Evolutionary conservation across 768 basidiomycete genomes (phyloP).

Genomic region (Hysterangium stoloniferum): DNA sequence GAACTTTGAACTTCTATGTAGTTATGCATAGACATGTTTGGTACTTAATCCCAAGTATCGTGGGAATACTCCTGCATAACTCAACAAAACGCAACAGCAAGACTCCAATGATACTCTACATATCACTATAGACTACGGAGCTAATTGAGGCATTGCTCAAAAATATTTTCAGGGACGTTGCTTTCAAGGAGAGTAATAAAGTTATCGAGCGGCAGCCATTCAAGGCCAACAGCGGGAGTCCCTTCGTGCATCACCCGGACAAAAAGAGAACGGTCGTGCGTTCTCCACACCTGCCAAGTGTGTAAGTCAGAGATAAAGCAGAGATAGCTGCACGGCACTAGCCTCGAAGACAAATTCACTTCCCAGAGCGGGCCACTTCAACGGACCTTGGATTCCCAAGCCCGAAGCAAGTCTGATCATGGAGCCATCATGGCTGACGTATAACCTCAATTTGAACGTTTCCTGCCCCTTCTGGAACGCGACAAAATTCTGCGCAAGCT

Average conservation of each 20-base stretch:
- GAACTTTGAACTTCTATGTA: no score
- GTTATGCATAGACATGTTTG: no score
- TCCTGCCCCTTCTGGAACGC: slow-evolving; percentile 28
- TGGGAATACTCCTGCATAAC: no score
- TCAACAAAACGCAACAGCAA: no score
- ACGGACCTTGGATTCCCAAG: slow-evolving; percentile 27
- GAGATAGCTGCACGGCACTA: not conserved
- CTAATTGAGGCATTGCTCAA: slow-evolving; percentile 10
- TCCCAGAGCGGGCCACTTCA: slow-evolving; percentile 34
- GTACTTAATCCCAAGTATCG: no score
- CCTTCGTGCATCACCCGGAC: slow-evolving; percentile 41
- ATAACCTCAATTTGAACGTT: slow-evolving; percentile 30
- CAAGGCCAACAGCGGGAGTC: slow-evolving; percentile 27
- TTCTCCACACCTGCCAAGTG: slow-evolving; percentile 41
- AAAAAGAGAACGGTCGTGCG: slow-evolving; percentile 19
- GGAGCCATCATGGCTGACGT: slow-evolving; percentile 42
- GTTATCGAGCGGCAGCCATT: slow-evolving; percentile 28
- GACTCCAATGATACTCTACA: no score
- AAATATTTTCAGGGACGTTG: slow-evolving; percentile 28
- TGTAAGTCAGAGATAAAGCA: not conserved
- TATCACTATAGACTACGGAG: no score
- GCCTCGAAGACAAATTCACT: slow-evolving; percentile 15
- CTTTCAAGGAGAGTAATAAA: slow-evolving; percentile 29
- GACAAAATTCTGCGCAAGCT: slow-evolving; percentile 34
- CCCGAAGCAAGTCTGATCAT: slow-evolving; percentile 36